A percentile compares a stretch with the other conserved stretches of the same genome.
phyloP scores from a whole-genome alignment of 2,329 filamentous ascomycete genomes.

The Penicillium concentricum region DNA sequence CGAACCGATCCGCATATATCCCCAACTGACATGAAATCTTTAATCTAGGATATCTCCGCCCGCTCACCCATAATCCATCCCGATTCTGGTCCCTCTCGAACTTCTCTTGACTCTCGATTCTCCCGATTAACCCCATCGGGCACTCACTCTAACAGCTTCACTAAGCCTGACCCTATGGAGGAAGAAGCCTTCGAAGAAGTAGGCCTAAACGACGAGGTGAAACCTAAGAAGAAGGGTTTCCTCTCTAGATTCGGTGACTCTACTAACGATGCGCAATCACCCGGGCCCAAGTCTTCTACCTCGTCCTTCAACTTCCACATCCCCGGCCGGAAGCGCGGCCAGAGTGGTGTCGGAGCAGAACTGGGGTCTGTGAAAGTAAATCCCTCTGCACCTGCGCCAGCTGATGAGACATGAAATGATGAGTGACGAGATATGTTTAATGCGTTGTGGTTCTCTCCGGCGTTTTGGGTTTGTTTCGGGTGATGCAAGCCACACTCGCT shows the following conservation, averaged over 20 bases:
- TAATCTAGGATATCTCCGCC: conserved; percentile 78
- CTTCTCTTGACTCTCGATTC: conserved; percentile 76
- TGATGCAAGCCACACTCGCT: conserved; percentile 1
- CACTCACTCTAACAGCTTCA: conserved; percentile 58
- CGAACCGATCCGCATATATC: background rate
- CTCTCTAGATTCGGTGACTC: conserved; percentile 70
- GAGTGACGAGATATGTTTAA: conserved; percentile 13
- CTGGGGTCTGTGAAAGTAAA: conserved; percentile 60
- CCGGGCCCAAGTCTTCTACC: conserved; percentile 39
- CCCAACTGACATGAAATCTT: conserved; percentile 7
- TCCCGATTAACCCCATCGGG: conserved; percentile 63
- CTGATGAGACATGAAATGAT: conserved; percentile 21
- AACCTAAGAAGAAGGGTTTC: conserved; percentile 76
- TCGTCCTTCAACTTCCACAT: conserved; percentile 63
- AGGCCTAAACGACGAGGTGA: conserved; percentile 73
- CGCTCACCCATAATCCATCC: conserved; percentile 69
- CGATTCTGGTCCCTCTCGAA: conserved; percentile 63
- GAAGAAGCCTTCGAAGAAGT: conserved; percentile 90
- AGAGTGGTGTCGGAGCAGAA: conserved; percentile 69
- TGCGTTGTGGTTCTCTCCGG: conserved; percentile 4
- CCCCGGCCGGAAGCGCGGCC: conserved; percentile 69
- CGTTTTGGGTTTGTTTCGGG: conserved; percentile 5
- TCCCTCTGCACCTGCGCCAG: conserved; percentile 8
- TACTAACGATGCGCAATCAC: conserved; percentile 34
- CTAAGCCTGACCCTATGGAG: conserved; percentile 62